phyloP scores from a whole-genome alignment of 345 rosid species.

The Bruguiera parviflora region DNA sequence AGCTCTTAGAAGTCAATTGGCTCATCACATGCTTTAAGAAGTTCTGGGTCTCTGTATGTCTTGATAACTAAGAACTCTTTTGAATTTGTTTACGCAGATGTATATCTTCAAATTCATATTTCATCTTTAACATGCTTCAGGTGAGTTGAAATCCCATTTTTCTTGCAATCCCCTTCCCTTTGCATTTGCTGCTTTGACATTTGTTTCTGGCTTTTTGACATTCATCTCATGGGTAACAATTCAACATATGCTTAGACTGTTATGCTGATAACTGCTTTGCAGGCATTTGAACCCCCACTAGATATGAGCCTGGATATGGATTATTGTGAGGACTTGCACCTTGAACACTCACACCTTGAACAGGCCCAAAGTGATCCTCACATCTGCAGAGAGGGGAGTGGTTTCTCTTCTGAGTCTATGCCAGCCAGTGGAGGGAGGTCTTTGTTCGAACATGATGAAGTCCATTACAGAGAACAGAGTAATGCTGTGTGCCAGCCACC shows the following conservation, averaged over 20 bases:
- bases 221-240: conserved; percentile 5
- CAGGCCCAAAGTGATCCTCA: conserved; percentile 40
- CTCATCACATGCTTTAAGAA: neutral
- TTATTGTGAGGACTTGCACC: conserved; percentile 39
- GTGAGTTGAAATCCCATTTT: conserved; percentile 34
- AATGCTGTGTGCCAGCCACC: conserved; percentile 20
- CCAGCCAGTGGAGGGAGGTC: conserved; percentile 40
- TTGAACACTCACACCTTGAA: conserved; percentile 37
- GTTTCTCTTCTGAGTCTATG: conserved; percentile 38
- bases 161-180: neutral
- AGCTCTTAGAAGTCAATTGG: neutral
- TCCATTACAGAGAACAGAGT: conserved; percentile 26
- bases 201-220: neutral
- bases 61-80: conserved; percentile 9
- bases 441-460: conserved; percentile 26
- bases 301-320: conserved; percentile 82
- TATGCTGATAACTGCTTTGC: conserved; percentile 30
- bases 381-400: conserved; percentile 41
- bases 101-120: conserved; percentile 67
- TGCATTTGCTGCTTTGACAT: neutral
- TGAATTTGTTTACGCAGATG: conserved; percentile 57
- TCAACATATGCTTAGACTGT: conserved; percentile 11
- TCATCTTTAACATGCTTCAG: conserved; percentile 87
- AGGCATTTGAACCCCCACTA: conserved; percentile 98
- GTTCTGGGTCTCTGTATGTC: neutral